A percentile compares a stretch with the other conserved stretches of the same genome.
phyloP scores from a whole-genome alignment of 2,329 filamentous ascomycete genomes.

The Penicillium italicum region DNA sequence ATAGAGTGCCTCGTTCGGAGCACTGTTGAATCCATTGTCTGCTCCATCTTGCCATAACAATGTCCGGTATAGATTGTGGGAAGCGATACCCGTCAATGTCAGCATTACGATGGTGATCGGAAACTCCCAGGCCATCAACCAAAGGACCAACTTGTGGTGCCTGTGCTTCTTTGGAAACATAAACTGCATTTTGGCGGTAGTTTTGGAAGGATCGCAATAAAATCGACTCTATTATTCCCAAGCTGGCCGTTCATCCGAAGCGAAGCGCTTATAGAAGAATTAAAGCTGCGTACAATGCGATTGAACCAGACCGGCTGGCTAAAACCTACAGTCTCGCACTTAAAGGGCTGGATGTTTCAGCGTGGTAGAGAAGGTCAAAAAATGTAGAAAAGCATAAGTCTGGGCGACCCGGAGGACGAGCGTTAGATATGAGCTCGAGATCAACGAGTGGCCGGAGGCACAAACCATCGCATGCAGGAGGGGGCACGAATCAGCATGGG shows the following conservation, averaged over 20 bases:
- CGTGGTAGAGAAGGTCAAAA: conserved; percentile 13
- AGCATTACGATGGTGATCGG: conserved; percentile 56
- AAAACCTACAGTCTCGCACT: conserved; percentile 31
- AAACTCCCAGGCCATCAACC: conserved; percentile 54
- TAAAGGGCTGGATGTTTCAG: conserved; percentile 14
- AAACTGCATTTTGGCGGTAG: conserved; percentile 35
- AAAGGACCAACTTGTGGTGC: conserved; percentile 50
- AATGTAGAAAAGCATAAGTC: conserved; percentile 16
- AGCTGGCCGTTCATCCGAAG: conserved; percentile 4
- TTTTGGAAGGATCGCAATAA: background rate
- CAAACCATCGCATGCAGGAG: conserved; percentile 26
- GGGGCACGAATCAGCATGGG: conserved; percentile 29
- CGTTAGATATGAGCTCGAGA: conserved; percentile 31
- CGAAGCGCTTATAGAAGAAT: conserved; percentile 1
- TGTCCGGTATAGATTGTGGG: conserved; percentile 58
- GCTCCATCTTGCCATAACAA: conserved; percentile 61
- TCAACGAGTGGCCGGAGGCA: conserved; percentile 8
- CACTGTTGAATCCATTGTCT: conserved; percentile 60
- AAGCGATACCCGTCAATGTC: conserved; percentile 59
- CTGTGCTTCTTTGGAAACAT: conserved; percentile 54
- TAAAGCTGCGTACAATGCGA: conserved; percentile 12
- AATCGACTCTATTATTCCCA: background rate
- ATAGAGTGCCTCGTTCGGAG: conserved; percentile 55
- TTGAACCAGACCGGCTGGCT: conserved; percentile 40
- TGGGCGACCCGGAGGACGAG: conserved; percentile 24